Conservation (phyloP, 345 rosid species). For the Arabis hirsuta region DNA sequence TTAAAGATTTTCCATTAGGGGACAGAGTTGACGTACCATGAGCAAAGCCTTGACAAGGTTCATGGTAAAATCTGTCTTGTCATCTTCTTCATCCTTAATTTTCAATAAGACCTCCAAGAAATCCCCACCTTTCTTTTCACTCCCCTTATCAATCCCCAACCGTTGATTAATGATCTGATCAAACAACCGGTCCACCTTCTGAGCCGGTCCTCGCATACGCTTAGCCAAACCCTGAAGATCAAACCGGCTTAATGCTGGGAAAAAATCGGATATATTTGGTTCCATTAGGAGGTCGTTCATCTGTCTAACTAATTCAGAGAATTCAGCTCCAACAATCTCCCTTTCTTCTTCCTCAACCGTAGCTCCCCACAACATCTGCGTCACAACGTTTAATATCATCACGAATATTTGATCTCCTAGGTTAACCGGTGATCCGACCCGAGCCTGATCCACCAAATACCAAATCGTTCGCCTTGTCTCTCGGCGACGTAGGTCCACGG, state of each 20-base stretch:
- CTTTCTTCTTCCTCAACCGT: conserved; percentile 37
- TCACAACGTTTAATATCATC: conserved; percentile 43
- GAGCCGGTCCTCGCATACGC: conserved; percentile 38
- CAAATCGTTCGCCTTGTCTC: conserved; percentile 36
- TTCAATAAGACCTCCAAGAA: conserved; percentile 33
- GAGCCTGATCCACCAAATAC: conserved; percentile 25
- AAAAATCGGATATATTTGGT: conserved; percentile 59
- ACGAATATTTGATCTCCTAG: conserved; percentile 46
- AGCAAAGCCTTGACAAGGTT: conserved; percentile 54
- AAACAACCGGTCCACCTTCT: conserved; percentile 47
- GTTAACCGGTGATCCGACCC: conserved; percentile 42
- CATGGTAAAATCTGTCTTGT: conserved; percentile 45
- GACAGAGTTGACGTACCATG: conserved; percentile 44
- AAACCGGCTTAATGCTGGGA: conserved; percentile 51
- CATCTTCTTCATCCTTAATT: conserved; percentile 42
- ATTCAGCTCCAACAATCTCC: conserved; percentile 28
- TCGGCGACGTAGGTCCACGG: conserved; percentile 28
- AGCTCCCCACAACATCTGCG: conserved; percentile 53
- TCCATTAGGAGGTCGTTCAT: conserved; percentile 11
- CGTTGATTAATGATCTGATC: conserved; percentile 48
- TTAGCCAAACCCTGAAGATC: conserved; percentile 55
- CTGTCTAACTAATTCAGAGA: conserved; percentile 11
- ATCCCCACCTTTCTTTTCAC: conserved; percentile 1
- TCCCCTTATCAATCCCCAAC: conserved; percentile 2
- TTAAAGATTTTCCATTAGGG: background rate